Conservation (phyloP, 1,284 basidiomycete genomes). For the Cutaneotrichosporon mucoides region DNA sequence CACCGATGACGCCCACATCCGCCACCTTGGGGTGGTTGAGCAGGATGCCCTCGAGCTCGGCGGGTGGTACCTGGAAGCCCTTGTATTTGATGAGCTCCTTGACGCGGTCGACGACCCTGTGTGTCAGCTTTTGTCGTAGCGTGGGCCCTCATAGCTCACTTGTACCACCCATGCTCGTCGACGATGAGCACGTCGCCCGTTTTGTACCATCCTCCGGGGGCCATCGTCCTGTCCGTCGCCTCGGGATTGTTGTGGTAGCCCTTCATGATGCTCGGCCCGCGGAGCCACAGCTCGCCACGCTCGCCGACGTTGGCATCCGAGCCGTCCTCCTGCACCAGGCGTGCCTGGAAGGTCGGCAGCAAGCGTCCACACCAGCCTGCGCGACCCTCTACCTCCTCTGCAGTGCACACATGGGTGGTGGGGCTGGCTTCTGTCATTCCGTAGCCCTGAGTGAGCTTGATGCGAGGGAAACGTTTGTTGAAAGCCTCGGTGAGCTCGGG, state of each 20-base stretch:
- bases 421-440: slow-evolving; percentile 55
- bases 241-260: slow-evolving; percentile 60
- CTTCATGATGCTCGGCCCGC: slow-evolving; percentile 77
- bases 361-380: slow-evolving; percentile 68
- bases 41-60: slow-evolving; percentile 71
- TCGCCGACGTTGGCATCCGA: slow-evolving; percentile 54
- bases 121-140: too few species aligned
- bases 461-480: slow-evolving; percentile 20
- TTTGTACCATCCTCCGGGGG: slow-evolving; percentile 67
- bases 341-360: slow-evolving; percentile 70
- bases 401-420: slow-evolving; percentile 16
- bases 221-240: slow-evolving; percentile 67
- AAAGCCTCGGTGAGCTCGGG: slow-evolving; percentile 34
- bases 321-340: slow-evolving; percentile 57
- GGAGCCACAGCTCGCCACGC: slow-evolving; percentile 74
- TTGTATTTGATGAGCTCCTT: slow-evolving; percentile 81
- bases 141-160: too few species aligned
- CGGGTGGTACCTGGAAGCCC: slow-evolving; percentile 64
- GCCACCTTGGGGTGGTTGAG: slow-evolving; percentile 66
- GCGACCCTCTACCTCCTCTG: slow-evolving; percentile 19
- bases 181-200: slow-evolving; percentile 70
- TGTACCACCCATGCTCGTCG: slow-evolving; percentile 58
- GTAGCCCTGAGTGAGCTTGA: slow-evolving; percentile 45
- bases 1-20: slow-evolving; percentile 67
- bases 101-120: slow-evolving; percentile 46